phyloP scores from a whole-genome alignment of 108 stramenopile genomes.

The Cylindrotheca closterium region DNA sequence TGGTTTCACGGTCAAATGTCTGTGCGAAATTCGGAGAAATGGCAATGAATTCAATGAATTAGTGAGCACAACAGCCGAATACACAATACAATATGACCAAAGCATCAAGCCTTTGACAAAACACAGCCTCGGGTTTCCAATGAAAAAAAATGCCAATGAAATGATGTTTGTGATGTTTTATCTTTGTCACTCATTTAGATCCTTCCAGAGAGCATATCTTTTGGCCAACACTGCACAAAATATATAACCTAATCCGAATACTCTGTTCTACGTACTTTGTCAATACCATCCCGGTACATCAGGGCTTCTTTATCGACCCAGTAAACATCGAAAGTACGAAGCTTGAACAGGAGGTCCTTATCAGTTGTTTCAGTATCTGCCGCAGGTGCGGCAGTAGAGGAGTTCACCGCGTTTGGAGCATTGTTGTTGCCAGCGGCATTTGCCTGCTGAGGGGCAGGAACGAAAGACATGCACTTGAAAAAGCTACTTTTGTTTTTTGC shows the following conservation, averaged over 20 bases:
- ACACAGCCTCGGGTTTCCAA: not conserved
- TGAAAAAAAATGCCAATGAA: not conserved
- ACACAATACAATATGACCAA: not conserved
- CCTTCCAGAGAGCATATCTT: no score
- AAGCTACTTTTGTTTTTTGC: conserved; percentile 24
- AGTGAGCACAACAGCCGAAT: no score
- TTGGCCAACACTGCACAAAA: no score
- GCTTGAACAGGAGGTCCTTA: conserved; percentile 79
- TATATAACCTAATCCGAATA: no score
- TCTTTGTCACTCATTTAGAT: no score
- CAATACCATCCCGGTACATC: conserved; percentile 86
- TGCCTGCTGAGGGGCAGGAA: conserved; percentile 86
- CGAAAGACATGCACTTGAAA: conserved; percentile 87
- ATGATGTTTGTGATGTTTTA: no score
- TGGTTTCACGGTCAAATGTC: conserved; percentile 77
- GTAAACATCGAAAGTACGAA: conserved; percentile 86
- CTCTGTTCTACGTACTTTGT: conserved; percentile 83
- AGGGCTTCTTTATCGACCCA: conserved; percentile 84
- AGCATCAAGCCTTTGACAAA: not conserved
- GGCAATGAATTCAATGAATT: not conserved
- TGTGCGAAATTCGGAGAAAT: conserved; percentile 8
- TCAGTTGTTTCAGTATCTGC: conserved; percentile 36
- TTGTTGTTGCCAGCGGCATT: conserved; percentile 48
- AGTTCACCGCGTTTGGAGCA: conserved; percentile 33
- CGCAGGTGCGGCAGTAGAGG: conserved; percentile 44